These are phyloP conservation scores for Candida namnaoensis DNA, from an alignment of 805 yeast genomes.

Conservation along the genomic window DNA sequence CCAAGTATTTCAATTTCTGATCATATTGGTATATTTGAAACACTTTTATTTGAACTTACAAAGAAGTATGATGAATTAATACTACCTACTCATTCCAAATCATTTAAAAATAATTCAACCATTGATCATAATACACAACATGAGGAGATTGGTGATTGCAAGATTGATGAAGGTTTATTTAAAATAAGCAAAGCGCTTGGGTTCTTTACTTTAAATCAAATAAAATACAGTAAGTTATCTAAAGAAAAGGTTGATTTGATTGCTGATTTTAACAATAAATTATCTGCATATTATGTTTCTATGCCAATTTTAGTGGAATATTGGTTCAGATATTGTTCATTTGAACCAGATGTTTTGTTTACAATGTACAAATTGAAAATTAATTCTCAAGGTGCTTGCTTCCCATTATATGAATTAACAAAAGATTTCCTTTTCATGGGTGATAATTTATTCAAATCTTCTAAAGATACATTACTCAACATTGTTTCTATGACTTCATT, in stretches of 20 bases:
- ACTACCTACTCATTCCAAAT: no score
- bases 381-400: not conserved
- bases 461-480: conserved; percentile 7
- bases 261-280: conserved; percentile 4
- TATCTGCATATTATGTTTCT: conserved; percentile 8
- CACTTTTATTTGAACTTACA: conserved; percentile 6
- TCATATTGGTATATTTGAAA: conserved; percentile 9
- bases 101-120: no score
- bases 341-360: conserved; percentile 9
- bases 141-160: not conserved
- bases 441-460: conserved; percentile 1
- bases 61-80: conserved; percentile 7
- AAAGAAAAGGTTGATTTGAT: conserved; percentile 1
- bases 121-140: conserved; percentile 1
- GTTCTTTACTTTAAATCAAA: conserved; percentile 7
- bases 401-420: conserved; percentile 17
- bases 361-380: conserved; percentile 3
- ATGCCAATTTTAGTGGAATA: conserved; percentile 9
- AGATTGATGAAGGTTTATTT: not conserved
- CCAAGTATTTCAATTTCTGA: conserved; percentile 4
- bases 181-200: conserved; percentile 8
- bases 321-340: conserved; percentile 8
- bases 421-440: conserved; percentile 14
- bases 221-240: conserved; percentile 1
- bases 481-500: conserved; percentile 6